phyloP scores from a whole-genome alignment of 441 rosid genomes.

The California macrophylla region DNA sequence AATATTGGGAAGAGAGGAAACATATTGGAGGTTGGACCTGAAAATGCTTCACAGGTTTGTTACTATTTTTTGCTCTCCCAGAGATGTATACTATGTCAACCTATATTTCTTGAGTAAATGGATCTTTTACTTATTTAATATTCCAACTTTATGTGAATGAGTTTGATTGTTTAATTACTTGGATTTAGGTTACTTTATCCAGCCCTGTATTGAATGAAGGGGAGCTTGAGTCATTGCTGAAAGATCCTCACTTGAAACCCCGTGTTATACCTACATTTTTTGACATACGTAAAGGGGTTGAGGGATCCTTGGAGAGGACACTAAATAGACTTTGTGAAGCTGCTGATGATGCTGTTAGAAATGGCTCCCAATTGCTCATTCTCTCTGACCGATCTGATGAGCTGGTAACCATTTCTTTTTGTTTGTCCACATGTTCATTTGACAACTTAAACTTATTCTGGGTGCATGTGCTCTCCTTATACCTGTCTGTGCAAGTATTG shows the following conservation, averaged over 20 bases:
- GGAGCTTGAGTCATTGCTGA: slow-evolving; percentile 68
- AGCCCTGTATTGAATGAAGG: slow-evolving; percentile 90
- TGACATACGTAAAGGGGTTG: slow-evolving; percentile 85
- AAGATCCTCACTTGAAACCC: slow-evolving; percentile 62
- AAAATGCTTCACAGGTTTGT: slow-evolving; percentile 85
- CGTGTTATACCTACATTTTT: slow-evolving; percentile 62
- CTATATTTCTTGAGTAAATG: slow-evolving; percentile 9
- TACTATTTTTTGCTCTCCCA: slow-evolving; percentile 10
- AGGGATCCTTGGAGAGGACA: slow-evolving; percentile 74
- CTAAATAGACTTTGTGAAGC: slow-evolving; percentile 72
- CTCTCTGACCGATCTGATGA: slow-evolving; percentile 77
- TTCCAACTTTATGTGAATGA: background rate
- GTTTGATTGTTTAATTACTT: slow-evolving; percentile 12
- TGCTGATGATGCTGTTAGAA: slow-evolving; percentile 96
- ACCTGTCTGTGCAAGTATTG: slow-evolving; percentile 1
- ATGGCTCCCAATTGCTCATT: slow-evolving; percentile 89
- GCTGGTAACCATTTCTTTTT: slow-evolving; percentile 38
- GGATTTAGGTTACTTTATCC: slow-evolving; percentile 61
- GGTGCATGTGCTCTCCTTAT: background rate
- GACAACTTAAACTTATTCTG: background rate
- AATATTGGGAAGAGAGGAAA: slow-evolving; percentile 91
- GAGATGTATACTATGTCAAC: background rate
- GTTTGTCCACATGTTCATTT: background rate
- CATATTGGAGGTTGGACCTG: slow-evolving; percentile 87
- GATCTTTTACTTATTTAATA: background rate